phyloP scores from a whole-genome alignment of 495 filamentous ascomycete genomes.

The Penicillium roqueforti region DNA sequence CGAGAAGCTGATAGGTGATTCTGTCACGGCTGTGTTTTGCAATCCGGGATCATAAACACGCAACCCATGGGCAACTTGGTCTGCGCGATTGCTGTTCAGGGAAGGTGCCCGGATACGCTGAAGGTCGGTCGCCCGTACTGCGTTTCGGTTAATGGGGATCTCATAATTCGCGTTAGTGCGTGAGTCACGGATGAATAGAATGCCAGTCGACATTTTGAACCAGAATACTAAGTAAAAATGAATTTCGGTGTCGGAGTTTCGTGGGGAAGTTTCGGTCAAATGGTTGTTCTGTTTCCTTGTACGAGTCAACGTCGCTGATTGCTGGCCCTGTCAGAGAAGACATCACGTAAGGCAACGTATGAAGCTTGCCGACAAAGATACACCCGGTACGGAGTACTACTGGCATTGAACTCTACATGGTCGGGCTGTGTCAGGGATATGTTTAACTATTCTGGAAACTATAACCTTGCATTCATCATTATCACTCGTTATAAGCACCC shows the following conservation, averaged over 20 bases:
- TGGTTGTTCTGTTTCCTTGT: too few species aligned
- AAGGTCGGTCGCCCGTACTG: slow-evolving; percentile 45
- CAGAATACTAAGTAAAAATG: neutral
- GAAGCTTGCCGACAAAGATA: too few species aligned
- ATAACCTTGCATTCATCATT: slow-evolving; percentile 4
- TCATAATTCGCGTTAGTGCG: slow-evolving; percentile 47
- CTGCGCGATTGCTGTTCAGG: slow-evolving; percentile 14
- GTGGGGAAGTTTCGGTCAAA: neutral
- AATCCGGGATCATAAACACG: slow-evolving; percentile 52
- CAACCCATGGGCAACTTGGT: slow-evolving; percentile 35
- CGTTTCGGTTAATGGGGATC: slow-evolving; percentile 49
- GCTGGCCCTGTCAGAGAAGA: too few species aligned
- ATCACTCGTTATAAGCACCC: slow-evolving; percentile 6
- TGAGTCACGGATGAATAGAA: slow-evolving; percentile 42
- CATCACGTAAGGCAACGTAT: too few species aligned
- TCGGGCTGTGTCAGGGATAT: neutral
- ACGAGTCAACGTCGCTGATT: too few species aligned
- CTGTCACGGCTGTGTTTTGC: slow-evolving; percentile 50
- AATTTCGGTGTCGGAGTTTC: neutral
- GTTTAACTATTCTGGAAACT: neutral
- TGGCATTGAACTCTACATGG: neutral
- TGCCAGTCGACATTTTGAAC: slow-evolving; percentile 31
- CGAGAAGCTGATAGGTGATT: slow-evolving; percentile 51
- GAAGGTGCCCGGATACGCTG: slow-evolving; percentile 39
- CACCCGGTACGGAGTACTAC: neutral